Evolutionary conservation across 2,329 filamentous ascomycete genomes (phyloP), one percentile per base, ranked within the genome.

Genomic region (Atkinsonella texensis): DNA sequence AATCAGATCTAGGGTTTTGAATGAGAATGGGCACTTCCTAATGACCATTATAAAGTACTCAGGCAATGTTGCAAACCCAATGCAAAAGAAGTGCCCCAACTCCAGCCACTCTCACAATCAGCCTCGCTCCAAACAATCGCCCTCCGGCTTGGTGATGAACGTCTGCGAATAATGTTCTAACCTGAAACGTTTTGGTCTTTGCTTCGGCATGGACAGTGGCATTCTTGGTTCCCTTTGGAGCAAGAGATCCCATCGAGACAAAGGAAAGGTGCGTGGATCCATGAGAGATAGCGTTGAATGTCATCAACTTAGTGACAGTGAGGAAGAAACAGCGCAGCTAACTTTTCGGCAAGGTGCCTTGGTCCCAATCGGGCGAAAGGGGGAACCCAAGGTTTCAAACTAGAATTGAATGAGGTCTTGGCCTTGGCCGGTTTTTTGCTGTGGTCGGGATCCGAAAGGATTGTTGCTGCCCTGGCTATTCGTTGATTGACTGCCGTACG

Each of bases 361-460:
- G 8, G 12, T 33, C 17, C 38, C 46, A 28, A 39, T 20, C 32
- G 13, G 32, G 45, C 18, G 7, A 54, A 42, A 46, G 15, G 13
- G 10, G 40, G 39, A 43, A 49, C 38, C 33, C 7, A 13, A n/a
- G n/a, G 17, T 5, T 20, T 54, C 49, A 52, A 49, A 32, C 63
- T 75, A 84, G 58, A 84, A 81, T 62, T 83, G 79, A 58, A 84
- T 84, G 57, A 84, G 67, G 61, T 84, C 79, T 63, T 78, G 74
- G 55, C 73, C 71, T 59, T 75, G 74, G 44, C 67, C 66, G 53
- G 72, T 68, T 55, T 73, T 70, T 59, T 77, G 76, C 55, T 75
- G 73, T 55, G 70, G 67, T 58, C 71, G 62, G 15, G 59, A 63
- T n/a, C 75, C 76, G 60, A 83, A 84, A 0, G 81, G 80, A 58